Base-by-base conservation (phyloP, 2,329 filamentous ascomycete species). In the Ceratocystis huliohia region DNA sequence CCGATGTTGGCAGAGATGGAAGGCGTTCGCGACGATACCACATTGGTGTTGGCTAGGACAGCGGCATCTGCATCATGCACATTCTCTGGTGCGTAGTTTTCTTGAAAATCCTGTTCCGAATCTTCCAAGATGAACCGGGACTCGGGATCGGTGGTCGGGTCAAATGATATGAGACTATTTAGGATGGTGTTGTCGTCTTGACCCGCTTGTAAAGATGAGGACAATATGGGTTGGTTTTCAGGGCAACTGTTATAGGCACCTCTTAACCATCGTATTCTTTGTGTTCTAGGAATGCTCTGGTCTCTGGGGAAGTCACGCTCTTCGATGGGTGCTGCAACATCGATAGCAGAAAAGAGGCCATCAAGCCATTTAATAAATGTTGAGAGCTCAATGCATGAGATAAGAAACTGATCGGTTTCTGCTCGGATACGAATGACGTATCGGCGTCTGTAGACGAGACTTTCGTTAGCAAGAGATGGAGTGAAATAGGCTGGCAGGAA, bases 381-480 rank as follows among this genome's bases (percentile, higher is more conserved):
- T 66, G 84, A 81, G 65, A 89, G 78, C 63, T 84, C 82, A 64
- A 83, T 76, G 69, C 86, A 87, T 1, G 86, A 86, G 6, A 91
- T 75, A 22, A 91, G 75, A 68, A 91, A 85, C 72, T 91, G 88
- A 70, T 91, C 87, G 1, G 84, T 84, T 74, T 91, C 88, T 41
- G 85, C 81, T 33, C 88, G 82, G 68, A 91, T 73, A n/a, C 88
- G 84, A 68, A 91, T 84, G 13, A 88, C 86, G 73, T 87, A 86
- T 66, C 81, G 80, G 64, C 81, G 80, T 72, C 81, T 84, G 66
- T 1, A 65, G 15, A 48, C 2, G 61, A 62, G 41, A 61, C 62
- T 66, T 44, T 63, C n/a, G 15, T 59, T 59, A 53, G 17, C 25
- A 28, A 13, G n/a, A 50, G 10, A 28, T 22, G 6, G 8, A 53